phyloP scores from a whole-genome alignment of 75 land plant species.

The Picea sitchensis region DNA sequence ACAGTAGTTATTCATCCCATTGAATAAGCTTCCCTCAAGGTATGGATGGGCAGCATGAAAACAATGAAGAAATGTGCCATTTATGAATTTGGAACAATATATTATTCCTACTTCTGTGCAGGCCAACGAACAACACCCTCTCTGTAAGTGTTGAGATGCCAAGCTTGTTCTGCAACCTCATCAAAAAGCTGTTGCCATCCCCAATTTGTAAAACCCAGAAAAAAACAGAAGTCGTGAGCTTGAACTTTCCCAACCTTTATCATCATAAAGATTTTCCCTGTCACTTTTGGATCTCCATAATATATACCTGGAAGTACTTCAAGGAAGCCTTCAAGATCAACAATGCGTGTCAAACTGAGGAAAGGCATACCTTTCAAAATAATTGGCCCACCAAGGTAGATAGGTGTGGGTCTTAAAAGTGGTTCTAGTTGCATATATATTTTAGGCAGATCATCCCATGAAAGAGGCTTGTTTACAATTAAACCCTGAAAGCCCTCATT shows the following conservation, averaged over 20 bases:
- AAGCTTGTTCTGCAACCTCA: slow-evolving; percentile 58
- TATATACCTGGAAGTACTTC: slow-evolving; percentile 54
- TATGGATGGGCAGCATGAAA: not conserved
- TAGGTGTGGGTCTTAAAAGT: slow-evolving; percentile 34
- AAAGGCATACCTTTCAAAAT: slow-evolving; percentile 40
- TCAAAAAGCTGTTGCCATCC: slow-evolving; percentile 67
- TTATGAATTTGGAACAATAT: not conserved
- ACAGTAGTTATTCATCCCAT: not conserved
- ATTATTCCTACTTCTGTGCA: not conserved
- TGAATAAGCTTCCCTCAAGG: not conserved
- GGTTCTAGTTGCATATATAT: slow-evolving; percentile 30
- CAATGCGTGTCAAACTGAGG: slow-evolving; percentile 33
- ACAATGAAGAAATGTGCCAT: not conserved
- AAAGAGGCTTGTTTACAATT: slow-evolving; percentile 68
- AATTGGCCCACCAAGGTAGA: slow-evolving; percentile 78
- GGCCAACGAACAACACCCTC: slow-evolving; percentile 43
- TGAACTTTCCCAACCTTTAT: slow-evolving; percentile 40
- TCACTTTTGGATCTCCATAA: slow-evolving; percentile 49
- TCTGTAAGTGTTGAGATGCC: slow-evolving; percentile 31
- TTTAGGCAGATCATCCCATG: slow-evolving; percentile 40
- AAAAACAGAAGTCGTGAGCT: slow-evolving; percentile 63
- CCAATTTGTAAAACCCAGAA: slow-evolving; percentile 70
- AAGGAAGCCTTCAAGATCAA: slow-evolving; percentile 19
- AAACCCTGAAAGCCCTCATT: slow-evolving; percentile 56
- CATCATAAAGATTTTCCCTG: slow-evolving; percentile 28